Percentiles rank a stretch among this genome's conserved stretches.
These are phyloP conservation scores for Naganishia antarctica DNA, from an alignment of 768 basidiomycete genomes.

Conservation along the genomic window DNA sequence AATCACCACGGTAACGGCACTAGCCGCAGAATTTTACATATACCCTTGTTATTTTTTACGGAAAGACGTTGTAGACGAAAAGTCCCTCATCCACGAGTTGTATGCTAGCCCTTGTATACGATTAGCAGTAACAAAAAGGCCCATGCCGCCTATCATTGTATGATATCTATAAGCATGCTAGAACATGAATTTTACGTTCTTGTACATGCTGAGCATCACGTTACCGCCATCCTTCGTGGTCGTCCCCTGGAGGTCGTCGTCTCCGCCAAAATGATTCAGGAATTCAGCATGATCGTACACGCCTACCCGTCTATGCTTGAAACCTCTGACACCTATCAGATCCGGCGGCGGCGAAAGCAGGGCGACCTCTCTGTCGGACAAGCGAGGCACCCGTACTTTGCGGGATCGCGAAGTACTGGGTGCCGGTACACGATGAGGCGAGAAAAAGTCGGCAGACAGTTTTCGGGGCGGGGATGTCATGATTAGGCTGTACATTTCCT, in stretches of 20 bases:
- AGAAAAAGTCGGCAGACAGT: conserved; percentile 33
- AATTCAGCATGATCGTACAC: conserved; percentile 85
- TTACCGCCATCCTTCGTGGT: conserved; percentile 75
- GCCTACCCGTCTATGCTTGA: conserved; percentile 69
- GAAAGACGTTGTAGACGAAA: conserved; percentile 1
- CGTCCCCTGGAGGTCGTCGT: conserved; percentile 61
- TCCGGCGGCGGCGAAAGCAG: conserved; percentile 32
- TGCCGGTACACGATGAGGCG: conserved; percentile 33
- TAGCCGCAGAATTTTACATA: too few relatives aligned
- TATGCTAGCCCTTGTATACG: too few relatives aligned
- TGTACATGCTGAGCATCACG: conserved; percentile 80
- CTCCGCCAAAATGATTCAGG: conserved; percentile 67
- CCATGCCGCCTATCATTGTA: neutral
- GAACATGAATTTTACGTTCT: conserved; percentile 90
- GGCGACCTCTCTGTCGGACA: neutral
- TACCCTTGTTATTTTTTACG: too few relatives aligned
- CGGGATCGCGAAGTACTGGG: conserved; percentile 49
- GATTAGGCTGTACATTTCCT: conserved; percentile 84
- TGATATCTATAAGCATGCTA: conserved; percentile 43
- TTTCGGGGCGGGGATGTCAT: conserved; percentile 51
- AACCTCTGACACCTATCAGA: conserved; percentile 73
- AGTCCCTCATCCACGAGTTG: neutral
- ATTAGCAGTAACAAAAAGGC: too few relatives aligned
- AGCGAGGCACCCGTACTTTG: neutral
- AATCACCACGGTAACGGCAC: too few relatives aligned